Percentiles rank a stretch among this genome's conserved stretches.
phyloP scores from a whole-genome alignment of 202 grass and related monocot species.

The Schoenoplectus triqueter region DNA sequence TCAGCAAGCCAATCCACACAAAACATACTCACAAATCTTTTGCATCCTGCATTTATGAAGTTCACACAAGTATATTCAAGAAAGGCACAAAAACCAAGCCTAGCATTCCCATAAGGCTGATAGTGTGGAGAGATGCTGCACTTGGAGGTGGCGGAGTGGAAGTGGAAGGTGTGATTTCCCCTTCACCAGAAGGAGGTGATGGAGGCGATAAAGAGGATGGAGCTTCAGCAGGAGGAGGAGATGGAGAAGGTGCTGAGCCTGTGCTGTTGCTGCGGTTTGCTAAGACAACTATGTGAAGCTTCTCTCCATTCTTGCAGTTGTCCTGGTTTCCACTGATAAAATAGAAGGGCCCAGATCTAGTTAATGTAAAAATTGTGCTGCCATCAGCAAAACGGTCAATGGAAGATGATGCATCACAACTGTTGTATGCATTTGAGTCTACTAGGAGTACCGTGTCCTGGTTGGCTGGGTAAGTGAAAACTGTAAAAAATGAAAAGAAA shows the following conservation, averaged over 20 bases:
- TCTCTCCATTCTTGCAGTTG: conserved; percentile 76
- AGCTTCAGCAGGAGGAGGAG: conserved; percentile 21
- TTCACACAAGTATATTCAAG: conserved; percentile 59
- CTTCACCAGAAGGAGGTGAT: conserved; percentile 37
- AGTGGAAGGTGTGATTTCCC: conserved; percentile 42
- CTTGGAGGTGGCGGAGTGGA: conserved; percentile 38
- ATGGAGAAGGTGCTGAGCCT: conserved; percentile 37
- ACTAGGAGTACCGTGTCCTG: conserved; percentile 82
- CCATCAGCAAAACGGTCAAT: conserved; percentile 76
- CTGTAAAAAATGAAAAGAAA: conserved; percentile 40
- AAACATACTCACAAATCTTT: conserved; percentile 22
- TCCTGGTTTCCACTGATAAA: conserved; percentile 89
- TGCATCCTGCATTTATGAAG: not conserved
- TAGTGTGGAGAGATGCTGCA: conserved; percentile 46
- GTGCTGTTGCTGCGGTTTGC: conserved; percentile 41
- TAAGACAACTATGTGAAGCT: conserved; percentile 77
- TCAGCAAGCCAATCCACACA: conserved; percentile 17
- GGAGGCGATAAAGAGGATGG: conserved; percentile 43
- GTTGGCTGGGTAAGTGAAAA: conserved; percentile 64
- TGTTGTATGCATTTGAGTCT: conserved; percentile 58
- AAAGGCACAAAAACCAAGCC: conserved; percentile 49
- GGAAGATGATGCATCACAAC: conserved; percentile 49
- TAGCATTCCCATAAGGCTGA: conserved; percentile 43
- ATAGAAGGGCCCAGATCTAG: conserved; percentile 67
- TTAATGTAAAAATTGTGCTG: conserved; percentile 83